phyloP scores from a whole-genome alignment of 1,139 yeast species.

The Sugiyamaella pinicola region DNA sequence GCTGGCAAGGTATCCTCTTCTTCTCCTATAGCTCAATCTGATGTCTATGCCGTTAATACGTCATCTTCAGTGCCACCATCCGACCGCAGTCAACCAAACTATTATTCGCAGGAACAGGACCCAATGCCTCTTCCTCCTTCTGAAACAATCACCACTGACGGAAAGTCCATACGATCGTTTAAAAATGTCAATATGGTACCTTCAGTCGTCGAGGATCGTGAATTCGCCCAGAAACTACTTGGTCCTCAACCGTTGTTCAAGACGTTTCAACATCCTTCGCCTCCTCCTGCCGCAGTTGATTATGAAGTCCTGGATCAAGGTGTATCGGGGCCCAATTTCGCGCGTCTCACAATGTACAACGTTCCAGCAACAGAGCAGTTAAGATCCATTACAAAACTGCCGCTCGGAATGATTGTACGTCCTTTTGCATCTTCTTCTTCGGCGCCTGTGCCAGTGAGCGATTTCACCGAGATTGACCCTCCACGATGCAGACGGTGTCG shows the following conservation, averaged over 20 bases:
- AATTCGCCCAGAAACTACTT: conserved; percentile 54
- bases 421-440: conserved; percentile 60
- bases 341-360: conserved; percentile 79
- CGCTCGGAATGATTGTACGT: conserved; percentile 75
- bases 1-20: no score
- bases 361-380: conserved; percentile 77
- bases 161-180: conserved; percentile 16
- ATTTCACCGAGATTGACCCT: conserved; percentile 62
- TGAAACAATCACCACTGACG: conserved; percentile 3
- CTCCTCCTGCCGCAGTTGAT: conserved; percentile 81
- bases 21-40: not conserved
- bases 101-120: not conserved
- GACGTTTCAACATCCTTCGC: conserved; percentile 73
- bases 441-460: conserved; percentile 62
- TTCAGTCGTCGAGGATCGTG: conserved; percentile 60
- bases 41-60: conserved; percentile 12
- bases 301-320: conserved; percentile 79
- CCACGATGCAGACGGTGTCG: conserved; percentile 91
- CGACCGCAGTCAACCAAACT: not conserved
- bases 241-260: conserved; percentile 52
- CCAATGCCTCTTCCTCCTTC: not conserved
- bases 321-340: conserved; percentile 75
- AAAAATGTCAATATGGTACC: conserved; percentile 41
- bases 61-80: not conserved
- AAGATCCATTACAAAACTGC: conserved; percentile 71